Conservation (phyloP, 176 grass and related monocot genomes). For the Aegilops speltoides region DNA sequence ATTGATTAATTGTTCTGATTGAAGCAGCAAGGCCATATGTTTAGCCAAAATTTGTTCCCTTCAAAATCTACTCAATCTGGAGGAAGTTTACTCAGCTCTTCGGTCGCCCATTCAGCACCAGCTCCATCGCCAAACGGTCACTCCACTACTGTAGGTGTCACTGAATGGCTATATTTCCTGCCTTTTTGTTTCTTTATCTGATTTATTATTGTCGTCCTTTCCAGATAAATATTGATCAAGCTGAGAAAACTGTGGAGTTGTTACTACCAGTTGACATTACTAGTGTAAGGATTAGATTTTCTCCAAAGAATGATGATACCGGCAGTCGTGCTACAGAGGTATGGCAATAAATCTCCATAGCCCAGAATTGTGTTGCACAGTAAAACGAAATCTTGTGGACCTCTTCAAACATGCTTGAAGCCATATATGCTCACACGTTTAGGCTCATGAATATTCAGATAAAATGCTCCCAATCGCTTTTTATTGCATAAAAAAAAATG, state of each 20-base stretch:
- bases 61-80: neutral
- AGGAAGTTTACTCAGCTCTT: constrained; percentile 7
- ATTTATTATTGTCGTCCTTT: neutral
- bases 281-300: constrained; percentile 27
- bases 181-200: constrained; percentile 17
- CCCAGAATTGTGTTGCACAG: neutral
- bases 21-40: constrained; percentile 11
- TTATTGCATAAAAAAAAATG: neutral
- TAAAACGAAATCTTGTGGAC: neutral
- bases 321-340: constrained; percentile 20
- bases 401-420: neutral
- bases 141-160: constrained; percentile 17
- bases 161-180: neutral
- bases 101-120: constrained; percentile 13
- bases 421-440: neutral
- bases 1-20: neutral
- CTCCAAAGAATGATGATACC: constrained; percentile 8
- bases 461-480: neutral
- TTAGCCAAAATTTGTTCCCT: neutral
- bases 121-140: neutral
- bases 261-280: constrained; percentile 8
- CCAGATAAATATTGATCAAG: constrained; percentile 13
- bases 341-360: neutral
- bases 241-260: constrained; percentile 26
- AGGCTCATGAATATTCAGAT: neutral